These are phyloP conservation scores for Hordeum marinum DNA, from an alignment of 176 grass and related monocot species.

Conservation along the genomic window DNA sequence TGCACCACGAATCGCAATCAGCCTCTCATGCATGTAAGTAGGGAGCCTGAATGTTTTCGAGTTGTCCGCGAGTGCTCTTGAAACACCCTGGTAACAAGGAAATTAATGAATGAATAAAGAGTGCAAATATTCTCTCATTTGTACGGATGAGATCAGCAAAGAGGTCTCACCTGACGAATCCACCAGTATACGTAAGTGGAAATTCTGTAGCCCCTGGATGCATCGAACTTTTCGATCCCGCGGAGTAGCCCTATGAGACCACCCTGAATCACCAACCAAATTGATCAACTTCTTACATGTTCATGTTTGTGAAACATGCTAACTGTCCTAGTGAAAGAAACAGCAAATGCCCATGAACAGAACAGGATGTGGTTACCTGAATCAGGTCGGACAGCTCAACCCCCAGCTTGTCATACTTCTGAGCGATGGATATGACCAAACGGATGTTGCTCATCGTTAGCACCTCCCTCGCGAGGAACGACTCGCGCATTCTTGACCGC, in stretches of 20 bases:
- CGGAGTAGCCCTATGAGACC: constrained; percentile 87
- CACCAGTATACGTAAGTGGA: constrained; percentile 99
- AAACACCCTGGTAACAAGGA: constrained; percentile 64
- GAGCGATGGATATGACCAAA: constrained; percentile 94
- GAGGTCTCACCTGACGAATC: constrained; percentile 81
- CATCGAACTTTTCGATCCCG: constrained; percentile 94
- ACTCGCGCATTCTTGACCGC: constrained; percentile 57
- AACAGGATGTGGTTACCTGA: constrained; percentile 45
- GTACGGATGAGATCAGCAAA: background rate
- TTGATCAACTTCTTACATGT: background rate
- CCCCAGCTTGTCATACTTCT: constrained; percentile 89
- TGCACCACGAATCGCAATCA: constrained; percentile 63
- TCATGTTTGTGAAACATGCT: background rate
- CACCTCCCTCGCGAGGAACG: constrained; percentile 78
- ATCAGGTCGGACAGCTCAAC: constrained; percentile 89
- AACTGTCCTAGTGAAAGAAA: background rate
- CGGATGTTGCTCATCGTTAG: constrained; percentile 91
- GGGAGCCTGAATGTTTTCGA: constrained; percentile 82
- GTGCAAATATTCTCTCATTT: background rate
- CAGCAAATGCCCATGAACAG: background rate
- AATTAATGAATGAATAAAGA: constrained; percentile 15
- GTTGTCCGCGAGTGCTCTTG: constrained; percentile 75
- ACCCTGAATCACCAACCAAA: constrained; percentile 43
- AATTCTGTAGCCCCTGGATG: constrained; percentile 79
- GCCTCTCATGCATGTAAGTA: constrained; percentile 80